These are phyloP conservation scores for Athelia sp. DNA, from an alignment of 1,284 basidiomycete genomes.

Conservation along the genomic window DNA sequence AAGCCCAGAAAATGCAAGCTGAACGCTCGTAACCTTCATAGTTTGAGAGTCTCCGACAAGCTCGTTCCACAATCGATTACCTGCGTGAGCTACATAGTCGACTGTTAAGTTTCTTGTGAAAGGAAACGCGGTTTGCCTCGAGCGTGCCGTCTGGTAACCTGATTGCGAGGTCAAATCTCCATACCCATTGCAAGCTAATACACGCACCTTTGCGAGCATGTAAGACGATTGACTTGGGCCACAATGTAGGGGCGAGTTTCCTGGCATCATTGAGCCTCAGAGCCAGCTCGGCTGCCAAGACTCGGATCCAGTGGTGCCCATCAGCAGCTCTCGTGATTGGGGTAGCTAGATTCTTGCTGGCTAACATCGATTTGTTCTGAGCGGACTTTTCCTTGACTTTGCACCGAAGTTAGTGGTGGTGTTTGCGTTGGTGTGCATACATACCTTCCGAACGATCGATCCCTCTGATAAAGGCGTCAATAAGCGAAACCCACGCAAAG, in stretches of 20 bases:
- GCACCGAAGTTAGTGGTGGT: conserved; percentile 4
- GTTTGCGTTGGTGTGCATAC: conserved; percentile 3
- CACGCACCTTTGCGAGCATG: conserved; percentile 62
- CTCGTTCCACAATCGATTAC: conserved; percentile 85
- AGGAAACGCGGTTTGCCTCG: conserved; percentile 82
- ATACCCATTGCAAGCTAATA: not conserved
- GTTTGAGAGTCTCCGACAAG: conserved; percentile 49
- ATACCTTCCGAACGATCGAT: conserved; percentile 88
- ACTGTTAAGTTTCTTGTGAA: conserved; percentile 71
- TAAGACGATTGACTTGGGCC: conserved; percentile 90
- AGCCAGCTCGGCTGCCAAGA: conserved; percentile 86
- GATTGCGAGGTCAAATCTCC: conserved; percentile 8
- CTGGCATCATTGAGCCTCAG: conserved; percentile 83
- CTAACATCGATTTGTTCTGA: conserved; percentile 87
- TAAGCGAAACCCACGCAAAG: no score
- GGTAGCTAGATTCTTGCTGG: conserved; percentile 85
- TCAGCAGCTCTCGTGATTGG: conserved; percentile 70
- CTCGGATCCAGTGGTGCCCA: conserved; percentile 86
- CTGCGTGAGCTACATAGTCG: conserved; percentile 75
- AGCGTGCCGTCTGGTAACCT: conserved; percentile 68
- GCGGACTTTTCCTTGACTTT: conserved; percentile 83
- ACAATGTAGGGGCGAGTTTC: conserved; percentile 67
- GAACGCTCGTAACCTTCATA: conserved; percentile 72
- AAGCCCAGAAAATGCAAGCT: conserved; percentile 80
- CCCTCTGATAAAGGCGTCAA: conserved; percentile 46